These are phyloP conservation scores for Anastatica hierochuntica DNA, from an alignment of 345 rosid genomes.

Conservation along the genomic window DNA sequence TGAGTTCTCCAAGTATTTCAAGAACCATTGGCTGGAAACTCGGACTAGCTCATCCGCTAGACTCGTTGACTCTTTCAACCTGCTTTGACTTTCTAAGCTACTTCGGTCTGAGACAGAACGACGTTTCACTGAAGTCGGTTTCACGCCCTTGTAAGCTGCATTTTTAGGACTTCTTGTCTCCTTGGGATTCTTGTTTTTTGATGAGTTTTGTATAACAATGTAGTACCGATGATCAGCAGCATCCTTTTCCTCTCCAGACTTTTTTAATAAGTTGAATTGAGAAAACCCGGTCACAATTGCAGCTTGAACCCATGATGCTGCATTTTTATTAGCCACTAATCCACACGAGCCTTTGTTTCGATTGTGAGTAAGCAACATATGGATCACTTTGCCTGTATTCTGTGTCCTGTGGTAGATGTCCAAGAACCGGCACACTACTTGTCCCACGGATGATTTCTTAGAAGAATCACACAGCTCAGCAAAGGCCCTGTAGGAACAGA, in stretches of 20 bases:
- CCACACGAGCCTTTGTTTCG: constrained; percentile 9
- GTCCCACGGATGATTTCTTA: constrained; percentile 23
- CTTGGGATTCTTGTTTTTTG: constrained; percentile 14
- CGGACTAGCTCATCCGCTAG: constrained; percentile 32
- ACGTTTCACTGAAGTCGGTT: constrained; percentile 9
- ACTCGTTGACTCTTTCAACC: constrained; percentile 26
- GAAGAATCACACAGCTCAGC: constrained; percentile 29
- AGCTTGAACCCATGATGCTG: constrained; percentile 36
- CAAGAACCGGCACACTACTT: constrained; percentile 29
- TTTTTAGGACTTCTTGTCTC: constrained; percentile 18
- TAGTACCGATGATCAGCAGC: constrained; percentile 14
- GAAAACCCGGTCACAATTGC: constrained; percentile 31
- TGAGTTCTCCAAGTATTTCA: constrained; percentile 36
- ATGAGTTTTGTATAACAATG: constrained; percentile 20
- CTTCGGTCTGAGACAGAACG: constrained; percentile 7
- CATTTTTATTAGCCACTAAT: constrained; percentile 19
- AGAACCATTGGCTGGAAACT: constrained; percentile 40
- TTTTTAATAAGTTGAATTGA: constrained; percentile 32
- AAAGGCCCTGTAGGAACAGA: constrained; percentile 26
- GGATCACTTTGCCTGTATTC: constrained; percentile 15
- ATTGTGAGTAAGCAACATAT: constrained; percentile 23
- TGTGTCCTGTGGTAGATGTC: constrained; percentile 31
- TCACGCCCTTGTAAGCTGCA: constrained; percentile 6
- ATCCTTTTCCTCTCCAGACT: constrained; percentile 14
- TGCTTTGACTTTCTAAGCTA: constrained; percentile 16